Evolutionary conservation across 2,329 filamentous ascomycete species (phyloP).

Genomic region (Botryotinia globosa): DNA sequence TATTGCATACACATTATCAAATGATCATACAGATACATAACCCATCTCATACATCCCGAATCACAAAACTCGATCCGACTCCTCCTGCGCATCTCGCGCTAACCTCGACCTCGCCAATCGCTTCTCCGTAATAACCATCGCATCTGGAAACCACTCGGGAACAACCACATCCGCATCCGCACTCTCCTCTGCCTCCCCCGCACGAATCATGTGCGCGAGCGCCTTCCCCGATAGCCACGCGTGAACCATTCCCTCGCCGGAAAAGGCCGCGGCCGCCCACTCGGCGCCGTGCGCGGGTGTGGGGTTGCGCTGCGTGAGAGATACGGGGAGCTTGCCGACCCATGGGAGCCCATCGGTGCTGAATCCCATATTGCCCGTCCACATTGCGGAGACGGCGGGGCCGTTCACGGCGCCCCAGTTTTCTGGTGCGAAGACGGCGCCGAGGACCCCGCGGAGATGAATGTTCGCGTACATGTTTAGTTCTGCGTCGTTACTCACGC

Average conservation of each 20-base stretch:
- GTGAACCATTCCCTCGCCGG: constrained; percentile 15
- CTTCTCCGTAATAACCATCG: constrained; percentile 7
- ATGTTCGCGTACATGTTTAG: constrained; percentile 6
- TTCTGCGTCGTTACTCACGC: background rate
- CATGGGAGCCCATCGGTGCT: constrained; percentile 11
- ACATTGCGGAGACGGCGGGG: constrained; percentile 37
- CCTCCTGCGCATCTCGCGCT: background rate
- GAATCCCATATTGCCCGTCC: constrained; percentile 26
- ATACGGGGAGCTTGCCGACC: background rate
- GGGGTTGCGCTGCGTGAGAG: background rate
- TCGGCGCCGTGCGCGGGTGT: background rate
- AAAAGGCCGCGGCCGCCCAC: constrained; percentile 9
- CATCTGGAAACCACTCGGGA: constrained; percentile 9
- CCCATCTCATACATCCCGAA: background rate
- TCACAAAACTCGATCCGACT: background rate
- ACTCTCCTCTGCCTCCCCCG: constrained; percentile 37
- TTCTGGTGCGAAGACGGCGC: constrained; percentile 30
- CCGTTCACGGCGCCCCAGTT: constrained; percentile 48
- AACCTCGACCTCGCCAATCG: background rate
- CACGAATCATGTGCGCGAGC: constrained; percentile 43
- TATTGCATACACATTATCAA: background rate
- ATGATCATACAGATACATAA: background rate
- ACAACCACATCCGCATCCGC: constrained; percentile 21
- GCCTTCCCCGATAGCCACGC: constrained; percentile 42
- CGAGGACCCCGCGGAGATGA: background rate